A percentile compares a stretch with the other conserved stretches of the same genome.
phyloP scores from a whole-genome alignment of 768 basidiomycete species.

The Kwoniella dendrophila region DNA sequence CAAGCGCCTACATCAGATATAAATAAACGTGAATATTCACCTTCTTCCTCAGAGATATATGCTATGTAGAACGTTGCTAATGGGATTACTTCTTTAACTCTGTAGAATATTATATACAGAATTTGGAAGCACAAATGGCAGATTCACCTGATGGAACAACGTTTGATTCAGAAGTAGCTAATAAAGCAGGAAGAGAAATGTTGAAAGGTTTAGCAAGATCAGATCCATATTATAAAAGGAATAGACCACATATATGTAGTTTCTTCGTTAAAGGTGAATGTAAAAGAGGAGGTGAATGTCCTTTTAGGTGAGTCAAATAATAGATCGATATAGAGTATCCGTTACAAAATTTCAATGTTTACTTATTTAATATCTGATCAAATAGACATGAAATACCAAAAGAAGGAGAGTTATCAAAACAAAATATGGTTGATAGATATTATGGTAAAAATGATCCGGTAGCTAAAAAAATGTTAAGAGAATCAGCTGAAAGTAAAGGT shows the following conservation, averaged over 20 bases:
- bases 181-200: constrained; percentile 91
- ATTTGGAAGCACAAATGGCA: constrained; percentile 62
- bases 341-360: too few species aligned
- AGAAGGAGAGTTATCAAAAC: constrained; percentile 79
- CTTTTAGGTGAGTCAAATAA: constrained; percentile 78
- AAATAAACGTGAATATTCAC: constrained; percentile 82
- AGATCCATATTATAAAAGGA: constrained; percentile 97
- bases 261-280: constrained; percentile 97
- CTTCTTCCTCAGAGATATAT: constrained; percentile 43
- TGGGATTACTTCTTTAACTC: neutral
- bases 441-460: constrained; percentile 93
- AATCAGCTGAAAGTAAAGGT: constrained; percentile 78
- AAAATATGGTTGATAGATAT: constrained; percentile 92
- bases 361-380: neutral
- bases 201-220: constrained; percentile 90
- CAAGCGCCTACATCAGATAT: constrained; percentile 95
- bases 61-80: neutral
- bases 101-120: constrained; percentile 56
- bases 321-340: too few species aligned
- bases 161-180: constrained; percentile 59
- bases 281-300: constrained; percentile 85
- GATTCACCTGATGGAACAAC: constrained; percentile 41
- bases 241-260: constrained; percentile 88
- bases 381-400: constrained; percentile 82
- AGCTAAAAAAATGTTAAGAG: constrained; percentile 80